Percentiles rank a stretch among this genome's conserved stretches.
These are phyloP conservation scores for Gastrodia elata DNA, from an alignment of 106 monocot species.

Conservation along the genomic window DNA sequence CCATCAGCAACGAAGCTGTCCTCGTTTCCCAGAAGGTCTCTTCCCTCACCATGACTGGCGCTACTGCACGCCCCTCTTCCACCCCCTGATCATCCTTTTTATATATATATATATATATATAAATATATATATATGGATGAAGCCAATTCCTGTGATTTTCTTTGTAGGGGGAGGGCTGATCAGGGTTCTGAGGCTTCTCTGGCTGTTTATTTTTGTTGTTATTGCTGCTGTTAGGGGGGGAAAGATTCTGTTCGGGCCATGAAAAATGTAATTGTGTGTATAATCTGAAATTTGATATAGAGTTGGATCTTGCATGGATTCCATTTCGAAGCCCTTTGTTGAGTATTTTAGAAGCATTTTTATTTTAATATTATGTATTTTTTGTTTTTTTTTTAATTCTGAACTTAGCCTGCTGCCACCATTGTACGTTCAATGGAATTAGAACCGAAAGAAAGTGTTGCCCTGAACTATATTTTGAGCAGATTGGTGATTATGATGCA, in stretches of 20 bases:
- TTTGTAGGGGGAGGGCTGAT: background rate
- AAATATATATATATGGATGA: too few species aligned
- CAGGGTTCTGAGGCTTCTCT: background rate
- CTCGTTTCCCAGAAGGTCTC: conserved; percentile 19
- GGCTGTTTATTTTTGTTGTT: background rate
- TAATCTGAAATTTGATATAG: conserved; percentile 3
- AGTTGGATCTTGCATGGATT: conserved; percentile 5
- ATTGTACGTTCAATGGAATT: conserved; percentile 5
- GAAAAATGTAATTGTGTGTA: conserved; percentile 10
- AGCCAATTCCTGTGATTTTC: background rate
- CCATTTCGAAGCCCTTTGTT: background rate
- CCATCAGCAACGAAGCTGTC: conserved; percentile 24
- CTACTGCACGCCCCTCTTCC: conserved; percentile 2
- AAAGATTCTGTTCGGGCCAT: background rate
- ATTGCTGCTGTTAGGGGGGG: background rate
- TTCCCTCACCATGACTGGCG: conserved; percentile 8
- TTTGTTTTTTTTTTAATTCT: background rate
- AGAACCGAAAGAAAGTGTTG: conserved; percentile 3
- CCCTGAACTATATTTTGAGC: background rate
- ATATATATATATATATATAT: too few species aligned
- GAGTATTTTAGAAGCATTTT: conserved; percentile 4
- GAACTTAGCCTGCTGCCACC: background rate
- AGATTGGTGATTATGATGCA: background rate
- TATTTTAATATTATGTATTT: too few species aligned
- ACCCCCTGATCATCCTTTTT: background rate